A percentile compares a stretch with the other conserved stretches of the same genome.
These are phyloP conservation scores for Phytophthora cactorum DNA, from an alignment of 352 stramenopile species.

Conservation along the genomic window DNA sequence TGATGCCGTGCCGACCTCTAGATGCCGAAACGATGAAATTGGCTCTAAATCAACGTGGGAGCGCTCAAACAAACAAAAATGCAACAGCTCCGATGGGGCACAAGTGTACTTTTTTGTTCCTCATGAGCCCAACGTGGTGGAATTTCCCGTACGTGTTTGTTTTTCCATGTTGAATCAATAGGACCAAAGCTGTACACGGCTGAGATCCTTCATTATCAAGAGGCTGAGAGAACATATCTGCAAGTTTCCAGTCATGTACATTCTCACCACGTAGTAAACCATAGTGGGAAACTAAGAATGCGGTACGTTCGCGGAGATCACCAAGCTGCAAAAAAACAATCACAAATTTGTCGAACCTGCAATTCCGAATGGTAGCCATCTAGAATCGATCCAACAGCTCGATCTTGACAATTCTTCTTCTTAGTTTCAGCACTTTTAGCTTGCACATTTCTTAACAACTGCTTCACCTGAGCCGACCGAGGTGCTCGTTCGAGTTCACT, in stretches of 20 bases:
- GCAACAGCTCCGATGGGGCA: no score
- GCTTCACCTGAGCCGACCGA: slow-evolving; percentile 6
- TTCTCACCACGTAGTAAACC: slow-evolving; percentile 21
- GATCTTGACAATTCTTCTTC: slow-evolving; percentile 14
- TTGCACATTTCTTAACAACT: slow-evolving; percentile 19
- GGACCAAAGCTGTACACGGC: not conserved
- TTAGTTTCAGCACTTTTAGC: slow-evolving; percentile 1
- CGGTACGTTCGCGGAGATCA: slow-evolving; percentile 4
- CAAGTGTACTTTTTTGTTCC: no score
- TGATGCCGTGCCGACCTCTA: no score
- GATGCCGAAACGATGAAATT: no score
- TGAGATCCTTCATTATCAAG: slow-evolving; percentile 13
- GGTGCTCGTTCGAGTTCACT: slow-evolving; percentile 12
- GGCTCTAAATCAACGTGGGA: no score
- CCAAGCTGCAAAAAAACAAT: slow-evolving; percentile 4
- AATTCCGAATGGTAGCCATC: slow-evolving; percentile 6
- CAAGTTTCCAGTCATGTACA: slow-evolving; percentile 11
- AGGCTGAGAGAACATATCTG: slow-evolving; percentile 12
- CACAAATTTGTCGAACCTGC: slow-evolving; percentile 16
- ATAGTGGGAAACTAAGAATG: slow-evolving; percentile 19
- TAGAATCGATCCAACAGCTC: slow-evolving; percentile 8
- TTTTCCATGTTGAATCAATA: no score
- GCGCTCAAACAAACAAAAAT: no score
- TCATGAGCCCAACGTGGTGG: no score
- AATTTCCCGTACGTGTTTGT: no score